Evolutionary conservation across 2,329 filamentous ascomycete species (phyloP).

Genomic region (Colletotrichum spinosum): DNA sequence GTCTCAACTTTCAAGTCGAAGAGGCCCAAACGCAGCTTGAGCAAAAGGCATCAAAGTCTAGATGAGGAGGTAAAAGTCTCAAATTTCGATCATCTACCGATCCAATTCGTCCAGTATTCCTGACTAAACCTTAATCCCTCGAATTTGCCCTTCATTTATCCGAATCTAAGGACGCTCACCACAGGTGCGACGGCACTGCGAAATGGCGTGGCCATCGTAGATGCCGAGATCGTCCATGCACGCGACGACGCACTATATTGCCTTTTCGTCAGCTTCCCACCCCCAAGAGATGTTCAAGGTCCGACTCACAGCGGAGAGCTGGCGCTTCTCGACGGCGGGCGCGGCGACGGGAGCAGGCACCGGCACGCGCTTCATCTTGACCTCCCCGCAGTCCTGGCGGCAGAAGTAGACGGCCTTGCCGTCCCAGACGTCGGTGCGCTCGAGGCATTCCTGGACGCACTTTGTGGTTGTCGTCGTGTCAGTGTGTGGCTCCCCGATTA

Average conservation of each 20-base stretch:
- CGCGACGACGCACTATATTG: background rate
- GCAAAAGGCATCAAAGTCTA: too few species aligned
- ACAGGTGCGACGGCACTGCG: background rate
- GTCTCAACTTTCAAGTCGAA: too few species aligned
- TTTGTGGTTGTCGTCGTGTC: background rate
- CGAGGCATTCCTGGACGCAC: constrained; percentile 7
- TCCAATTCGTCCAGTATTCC: too few species aligned
- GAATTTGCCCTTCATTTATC: background rate
- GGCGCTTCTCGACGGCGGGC: constrained; percentile 2
- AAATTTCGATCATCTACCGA: too few species aligned
- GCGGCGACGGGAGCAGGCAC: background rate
- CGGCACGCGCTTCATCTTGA: background rate
- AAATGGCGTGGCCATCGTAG: constrained; percentile 15
- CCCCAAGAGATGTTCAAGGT: background rate
- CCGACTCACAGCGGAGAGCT: constrained; percentile 15
- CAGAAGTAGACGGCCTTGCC: constrained; percentile 5
- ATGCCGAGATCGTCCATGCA: constrained; percentile 25
- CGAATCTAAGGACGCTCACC: constrained; percentile 9
- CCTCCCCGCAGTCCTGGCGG: background rate
- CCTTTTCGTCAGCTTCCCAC: background rate
- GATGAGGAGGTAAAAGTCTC: too few species aligned
- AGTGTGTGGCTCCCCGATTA: background rate
- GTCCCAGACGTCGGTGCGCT: background rate
- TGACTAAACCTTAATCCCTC: background rate
- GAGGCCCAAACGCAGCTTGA: too few species aligned